phyloP scores from a whole-genome alignment of 495 filamentous ascomycete genomes.

The Aspergillus incahuasiensis region DNA sequence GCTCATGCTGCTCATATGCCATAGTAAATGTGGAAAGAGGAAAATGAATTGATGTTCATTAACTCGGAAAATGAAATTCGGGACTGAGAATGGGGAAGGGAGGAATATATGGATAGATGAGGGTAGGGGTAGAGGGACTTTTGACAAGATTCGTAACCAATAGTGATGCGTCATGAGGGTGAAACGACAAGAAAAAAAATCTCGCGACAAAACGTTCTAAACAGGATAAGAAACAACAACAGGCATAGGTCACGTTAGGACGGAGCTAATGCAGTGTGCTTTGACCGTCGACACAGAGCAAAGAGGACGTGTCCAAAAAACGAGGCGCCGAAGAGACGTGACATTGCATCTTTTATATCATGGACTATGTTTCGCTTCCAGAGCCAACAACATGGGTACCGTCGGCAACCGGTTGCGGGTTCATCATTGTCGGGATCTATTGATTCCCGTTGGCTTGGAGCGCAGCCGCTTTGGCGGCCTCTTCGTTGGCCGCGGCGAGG shows the following conservation, averaged over 20 bases:
- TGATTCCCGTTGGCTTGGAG: slow-evolving; percentile 37
- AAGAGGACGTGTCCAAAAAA: slow-evolving; percentile 6
- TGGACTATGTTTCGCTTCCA: neutral
- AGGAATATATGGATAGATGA: slow-evolving; percentile 13
- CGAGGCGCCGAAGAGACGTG: neutral
- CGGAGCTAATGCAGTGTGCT: slow-evolving; percentile 11
- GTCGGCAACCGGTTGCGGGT: slow-evolving; percentile 5
- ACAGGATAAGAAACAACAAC: slow-evolving; percentile 27
- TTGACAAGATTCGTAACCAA: slow-evolving; percentile 24
- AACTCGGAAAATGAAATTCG: slow-evolving; percentile 5
- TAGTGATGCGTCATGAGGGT: slow-evolving; percentile 12
- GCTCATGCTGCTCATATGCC: slow-evolving; percentile 5
- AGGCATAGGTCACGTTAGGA: slow-evolving; percentile 37
- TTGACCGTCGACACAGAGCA: slow-evolving; percentile 6
- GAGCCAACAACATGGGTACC: neutral
- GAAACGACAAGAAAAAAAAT: slow-evolving; percentile 10
- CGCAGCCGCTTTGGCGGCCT: slow-evolving; percentile 31
- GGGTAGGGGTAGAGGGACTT: slow-evolving; percentile 22
- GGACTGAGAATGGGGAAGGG: neutral
- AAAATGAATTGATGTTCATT: slow-evolving; percentile 12
- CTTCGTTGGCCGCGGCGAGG: slow-evolving; percentile 33
- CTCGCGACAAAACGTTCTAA: slow-evolving; percentile 24
- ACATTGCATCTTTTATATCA: slow-evolving; percentile 8
- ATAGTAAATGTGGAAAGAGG: neutral
- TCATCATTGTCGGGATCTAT: slow-evolving; percentile 20